These are phyloP conservation scores for Annona squamosa DNA, from an alignment of 164 flowering plant species.

Conservation along the genomic window DNA sequence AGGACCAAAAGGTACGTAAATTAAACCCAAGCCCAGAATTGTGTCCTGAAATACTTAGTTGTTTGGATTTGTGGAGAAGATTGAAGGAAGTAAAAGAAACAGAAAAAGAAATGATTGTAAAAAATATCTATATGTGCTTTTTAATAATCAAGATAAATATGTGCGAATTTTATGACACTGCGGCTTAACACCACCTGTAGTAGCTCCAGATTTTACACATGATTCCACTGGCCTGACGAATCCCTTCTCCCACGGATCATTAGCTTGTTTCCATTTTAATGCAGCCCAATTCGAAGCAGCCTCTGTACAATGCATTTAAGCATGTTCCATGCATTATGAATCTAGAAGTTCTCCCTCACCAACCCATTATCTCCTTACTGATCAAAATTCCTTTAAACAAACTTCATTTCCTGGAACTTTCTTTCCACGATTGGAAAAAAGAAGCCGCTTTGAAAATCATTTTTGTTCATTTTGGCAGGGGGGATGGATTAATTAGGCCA, in stretches of 20 bases:
- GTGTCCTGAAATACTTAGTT: too few relatives aligned
- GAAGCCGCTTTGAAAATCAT: not conserved
- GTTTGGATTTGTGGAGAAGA: too few relatives aligned
- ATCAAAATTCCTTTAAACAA: not conserved
- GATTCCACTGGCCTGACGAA: not conserved
- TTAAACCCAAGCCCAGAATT: too few relatives aligned
- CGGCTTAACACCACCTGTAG: too few relatives aligned
- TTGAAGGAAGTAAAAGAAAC: too few relatives aligned
- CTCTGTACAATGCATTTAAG: not conserved
- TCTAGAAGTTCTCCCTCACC: not conserved
- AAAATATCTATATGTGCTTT: too few relatives aligned
- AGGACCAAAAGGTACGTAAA: too few relatives aligned
- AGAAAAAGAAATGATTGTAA: too few relatives aligned
- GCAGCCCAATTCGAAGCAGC: not conserved
- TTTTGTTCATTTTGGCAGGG: not conserved
- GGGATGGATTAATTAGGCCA: constrained; percentile 11
- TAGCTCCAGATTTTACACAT: not conserved
- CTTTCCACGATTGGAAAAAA: not conserved
- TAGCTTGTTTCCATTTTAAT: not conserved
- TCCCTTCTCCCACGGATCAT: not conserved
- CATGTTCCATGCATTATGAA: not conserved
- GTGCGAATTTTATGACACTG: too few relatives aligned
- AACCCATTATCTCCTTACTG: not conserved
- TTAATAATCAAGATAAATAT: too few relatives aligned
- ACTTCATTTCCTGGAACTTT: not conserved